Base-by-base conservation (phyloP, 495 filamentous ascomycete genomes). In the Jackrogersella minutella region DNA sequence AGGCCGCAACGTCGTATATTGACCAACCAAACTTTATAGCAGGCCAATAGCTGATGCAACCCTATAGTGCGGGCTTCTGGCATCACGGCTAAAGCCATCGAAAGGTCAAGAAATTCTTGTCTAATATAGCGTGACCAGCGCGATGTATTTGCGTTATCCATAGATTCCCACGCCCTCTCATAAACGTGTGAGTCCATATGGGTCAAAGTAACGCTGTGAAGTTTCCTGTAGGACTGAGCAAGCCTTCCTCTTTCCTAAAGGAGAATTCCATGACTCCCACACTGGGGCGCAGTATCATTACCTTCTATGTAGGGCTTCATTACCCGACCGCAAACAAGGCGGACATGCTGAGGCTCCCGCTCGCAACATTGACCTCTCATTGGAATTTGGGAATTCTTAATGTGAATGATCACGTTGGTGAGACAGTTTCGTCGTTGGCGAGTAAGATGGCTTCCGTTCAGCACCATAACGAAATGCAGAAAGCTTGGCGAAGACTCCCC, bases 21-120 rank as follows among this genome's bases (percentile, higher is more conserved):
- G 39, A 61, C 55, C n/a, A 53, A 58, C 50, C 57, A 53, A 64
- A 56, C 51, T 61, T 64, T 61, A 56, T 46, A 64, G 5, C 61
- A 60, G 50, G 24, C 66, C 61, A 69, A 69, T 69, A 44, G 36
- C 37, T 11, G 36, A 22, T 43, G 49, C 13, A 37, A 61, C 21
- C 43, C 56, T 7, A 69, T 69, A 69, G 61, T 69, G 39, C 9
- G 30, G 47, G 22, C 50, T 64, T 64, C 60, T 56, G 66, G 66
- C 14, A 69, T 10, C 56, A 69, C 61, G 66, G 66, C 51, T 69
- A 69, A 69, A 69, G 50, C 24, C 24, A 4, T 36, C 17, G 1
- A 47, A 37, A 28, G 17, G 5, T 55, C 24, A 36, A 50, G 21
- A 51, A 16, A 40, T 31, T 52, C 21, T 24, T 2, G 13, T 57